These are phyloP conservation scores for Kodamaea sp. DNA, from an alignment of 1,139 yeast genomes.

Conservation along the genomic window DNA sequence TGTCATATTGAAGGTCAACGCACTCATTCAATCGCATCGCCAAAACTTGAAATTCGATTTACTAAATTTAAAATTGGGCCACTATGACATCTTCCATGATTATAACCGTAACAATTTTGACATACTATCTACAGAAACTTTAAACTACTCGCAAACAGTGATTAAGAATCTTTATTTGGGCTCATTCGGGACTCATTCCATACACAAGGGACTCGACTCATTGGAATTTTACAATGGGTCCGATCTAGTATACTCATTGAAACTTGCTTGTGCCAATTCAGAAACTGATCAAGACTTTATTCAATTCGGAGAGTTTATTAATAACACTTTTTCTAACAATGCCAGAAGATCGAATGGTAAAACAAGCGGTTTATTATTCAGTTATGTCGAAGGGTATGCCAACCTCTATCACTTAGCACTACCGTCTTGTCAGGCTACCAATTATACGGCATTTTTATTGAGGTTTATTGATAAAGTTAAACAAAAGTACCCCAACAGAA, in stretches of 20 bases:
- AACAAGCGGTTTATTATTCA: too few relatives aligned
- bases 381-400: too few relatives aligned
- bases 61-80: constrained; percentile 1
- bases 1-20: constrained; percentile 1
- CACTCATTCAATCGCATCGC: too few relatives aligned
- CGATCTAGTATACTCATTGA: background rate
- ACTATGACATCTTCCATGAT: constrained; percentile 1
- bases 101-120: background rate
- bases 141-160: constrained; percentile 1
- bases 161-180: constrained; percentile 3
- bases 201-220: constrained; percentile 4
- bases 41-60: too few relatives aligned
- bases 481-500: too few relatives aligned
- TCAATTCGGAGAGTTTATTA: constrained; percentile 1
- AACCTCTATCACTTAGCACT: too few relatives aligned
- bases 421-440: too few relatives aligned
- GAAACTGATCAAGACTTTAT: constrained; percentile 2
- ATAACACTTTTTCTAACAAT: too few relatives aligned
- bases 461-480: too few relatives aligned
- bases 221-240: constrained; percentile 4
- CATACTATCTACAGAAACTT: background rate
- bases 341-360: too few relatives aligned
- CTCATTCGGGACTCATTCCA: constrained; percentile 5
- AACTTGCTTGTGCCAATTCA: constrained; percentile 1
- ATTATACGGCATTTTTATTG: too few relatives aligned